phyloP scores from a whole-genome alignment of 2,329 filamentous ascomycete species.

The Fusarium aywerte region DNA sequence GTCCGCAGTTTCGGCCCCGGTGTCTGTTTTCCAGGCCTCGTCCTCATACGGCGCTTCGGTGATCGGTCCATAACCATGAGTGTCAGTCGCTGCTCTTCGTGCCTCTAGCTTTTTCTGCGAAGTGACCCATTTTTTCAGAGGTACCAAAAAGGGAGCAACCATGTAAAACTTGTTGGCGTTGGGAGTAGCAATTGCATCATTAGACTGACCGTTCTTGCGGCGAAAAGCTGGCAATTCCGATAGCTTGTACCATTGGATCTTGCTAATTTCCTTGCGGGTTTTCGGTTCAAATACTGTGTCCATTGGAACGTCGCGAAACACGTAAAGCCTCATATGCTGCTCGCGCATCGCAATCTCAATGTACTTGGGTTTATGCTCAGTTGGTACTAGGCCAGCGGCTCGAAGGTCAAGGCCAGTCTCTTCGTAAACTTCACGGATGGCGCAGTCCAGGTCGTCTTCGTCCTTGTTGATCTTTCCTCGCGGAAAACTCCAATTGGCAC shows the following conservation, averaged over 20 bases:
- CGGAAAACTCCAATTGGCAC: constrained; percentile 95
- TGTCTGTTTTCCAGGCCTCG: constrained; percentile 59
- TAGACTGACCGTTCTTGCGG: constrained; percentile 69
- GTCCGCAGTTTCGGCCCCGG: constrained; percentile 45
- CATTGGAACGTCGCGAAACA: constrained; percentile 88
- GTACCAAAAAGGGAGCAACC: constrained; percentile 91
- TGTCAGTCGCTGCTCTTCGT: constrained; percentile 55
- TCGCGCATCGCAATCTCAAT: constrained; percentile 92
- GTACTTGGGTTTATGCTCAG: constrained; percentile 77
- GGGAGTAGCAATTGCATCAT: constrained; percentile 64
- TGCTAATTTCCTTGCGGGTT: constrained; percentile 97
- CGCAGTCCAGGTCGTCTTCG: constrained; percentile 92
- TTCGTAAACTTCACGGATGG: constrained; percentile 92
- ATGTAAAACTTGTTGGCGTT: constrained; percentile 95
- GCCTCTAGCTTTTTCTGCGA: constrained; percentile 81
- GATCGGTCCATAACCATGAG: constrained; percentile 55
- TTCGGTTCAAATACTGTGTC: constrained; percentile 88
- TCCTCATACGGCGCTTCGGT: constrained; percentile 72
- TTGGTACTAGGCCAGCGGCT: constrained; percentile 78
- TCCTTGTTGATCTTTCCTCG: constrained; percentile 98
- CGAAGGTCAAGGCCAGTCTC: constrained; percentile 91
- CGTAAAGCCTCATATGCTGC: constrained; percentile 91
- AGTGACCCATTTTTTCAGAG: constrained; percentile 90
- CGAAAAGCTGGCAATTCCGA: constrained; percentile 86
- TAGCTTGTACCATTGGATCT: constrained; percentile 93